phyloP scores from a whole-genome alignment of 176 grass and related monocot genomes.

The Avena eriantha region DNA sequence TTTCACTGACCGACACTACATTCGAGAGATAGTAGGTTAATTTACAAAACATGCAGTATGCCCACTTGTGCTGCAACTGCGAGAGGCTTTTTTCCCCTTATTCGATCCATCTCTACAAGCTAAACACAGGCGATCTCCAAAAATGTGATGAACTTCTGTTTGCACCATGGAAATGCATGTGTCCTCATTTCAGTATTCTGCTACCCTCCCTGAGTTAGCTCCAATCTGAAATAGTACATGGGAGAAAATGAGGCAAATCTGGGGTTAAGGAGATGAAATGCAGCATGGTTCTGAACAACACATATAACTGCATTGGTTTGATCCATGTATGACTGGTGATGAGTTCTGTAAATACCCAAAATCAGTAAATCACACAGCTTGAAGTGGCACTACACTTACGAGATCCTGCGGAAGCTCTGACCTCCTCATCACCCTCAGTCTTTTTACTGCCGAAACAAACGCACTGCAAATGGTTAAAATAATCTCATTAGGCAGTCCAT shows the following conservation, averaged over 20 bases:
- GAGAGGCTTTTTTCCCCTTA: background rate
- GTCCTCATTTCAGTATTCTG: slow-evolving; percentile 22
- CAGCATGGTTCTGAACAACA: background rate
- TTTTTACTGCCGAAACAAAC: slow-evolving; percentile 68
- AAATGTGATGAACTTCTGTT: background rate
- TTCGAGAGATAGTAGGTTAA: slow-evolving; percentile 27
- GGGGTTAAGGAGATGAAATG: background rate
- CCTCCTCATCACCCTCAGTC: slow-evolving; percentile 79
- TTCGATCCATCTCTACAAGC: slow-evolving; percentile 42
- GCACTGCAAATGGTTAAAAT: slow-evolving; percentile 52
- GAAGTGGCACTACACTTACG: slow-evolving; percentile 40
- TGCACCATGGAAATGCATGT: slow-evolving; percentile 29
- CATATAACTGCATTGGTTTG: background rate
- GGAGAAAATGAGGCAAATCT: background rate
- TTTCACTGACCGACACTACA: background rate
- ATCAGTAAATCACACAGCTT: background rate
- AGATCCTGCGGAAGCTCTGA: slow-evolving; percentile 57
- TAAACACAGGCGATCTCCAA: slow-evolving; percentile 36
- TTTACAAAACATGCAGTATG: slow-evolving; percentile 26
- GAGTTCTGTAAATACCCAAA: background rate
- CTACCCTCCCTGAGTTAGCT: slow-evolving; percentile 1
- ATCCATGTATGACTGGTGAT: background rate
- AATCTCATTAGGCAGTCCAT: background rate
- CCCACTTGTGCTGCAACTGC: too few species aligned
- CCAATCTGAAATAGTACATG: slow-evolving; percentile 34